Evolutionary conservation across 441 rosid genomes (phyloP).

Genomic region (Bocquillonia castaneifolia): DNA sequence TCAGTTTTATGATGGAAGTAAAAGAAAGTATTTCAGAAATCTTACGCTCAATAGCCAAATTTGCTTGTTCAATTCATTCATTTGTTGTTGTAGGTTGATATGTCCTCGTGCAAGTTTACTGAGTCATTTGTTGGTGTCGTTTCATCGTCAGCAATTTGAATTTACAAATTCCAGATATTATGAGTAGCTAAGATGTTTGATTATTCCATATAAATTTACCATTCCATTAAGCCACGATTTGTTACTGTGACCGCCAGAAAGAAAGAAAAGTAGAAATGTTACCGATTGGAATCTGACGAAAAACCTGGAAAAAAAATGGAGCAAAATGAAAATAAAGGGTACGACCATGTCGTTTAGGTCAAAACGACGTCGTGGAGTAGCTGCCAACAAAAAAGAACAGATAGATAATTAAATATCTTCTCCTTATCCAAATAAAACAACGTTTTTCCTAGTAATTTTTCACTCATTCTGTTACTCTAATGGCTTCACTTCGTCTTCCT

Average conservation of each 20-base stretch:
- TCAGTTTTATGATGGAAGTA: not conserved
- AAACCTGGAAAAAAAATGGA: not conserved
- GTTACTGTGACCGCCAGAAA: too few relatives aligned
- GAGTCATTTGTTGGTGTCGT: too few relatives aligned
- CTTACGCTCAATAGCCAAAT: not conserved
- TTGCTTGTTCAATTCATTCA: not conserved
- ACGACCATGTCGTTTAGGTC: not conserved
- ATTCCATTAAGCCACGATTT: not conserved
- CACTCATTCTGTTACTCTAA: not conserved
- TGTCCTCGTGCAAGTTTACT: too few relatives aligned
- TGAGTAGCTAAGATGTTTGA: too few relatives aligned
- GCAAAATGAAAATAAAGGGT: not conserved
- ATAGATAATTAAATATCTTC: not conserved
- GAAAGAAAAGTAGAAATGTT: too few relatives aligned
- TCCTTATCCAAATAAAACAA: conserved; percentile 8
- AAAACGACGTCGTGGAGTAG: not conserved
- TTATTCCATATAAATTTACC: too few relatives aligned
- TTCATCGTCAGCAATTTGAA: too few relatives aligned
- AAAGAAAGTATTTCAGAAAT: not conserved
- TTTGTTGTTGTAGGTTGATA: not conserved
- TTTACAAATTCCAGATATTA: too few relatives aligned
- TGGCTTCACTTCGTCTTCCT: conserved; percentile 52
- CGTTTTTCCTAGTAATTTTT: not conserved
- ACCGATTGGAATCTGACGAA: not conserved
- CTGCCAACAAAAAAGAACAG: not conserved